Evolutionary conservation across 805 yeast species (phyloP).

Genomic region (Kodamaea jinghongensis): DNA sequence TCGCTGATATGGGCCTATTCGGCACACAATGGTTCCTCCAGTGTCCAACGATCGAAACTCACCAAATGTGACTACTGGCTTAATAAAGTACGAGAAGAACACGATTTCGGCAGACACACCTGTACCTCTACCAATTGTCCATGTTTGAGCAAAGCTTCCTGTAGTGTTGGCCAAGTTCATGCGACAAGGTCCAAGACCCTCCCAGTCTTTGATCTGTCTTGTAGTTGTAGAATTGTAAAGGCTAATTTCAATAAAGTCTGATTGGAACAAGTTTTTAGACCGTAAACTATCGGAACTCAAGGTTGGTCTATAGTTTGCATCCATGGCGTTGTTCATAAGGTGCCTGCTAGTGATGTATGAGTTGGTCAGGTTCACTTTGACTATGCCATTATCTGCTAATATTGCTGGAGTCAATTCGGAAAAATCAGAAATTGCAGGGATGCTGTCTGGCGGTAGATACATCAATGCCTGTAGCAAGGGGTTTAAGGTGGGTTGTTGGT

Average conservation of each 20-base stretch:
- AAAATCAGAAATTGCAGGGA: conserved; percentile 1
- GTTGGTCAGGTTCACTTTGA: conserved; percentile 1
- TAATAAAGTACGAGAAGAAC: background rate
- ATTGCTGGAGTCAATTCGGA: conserved; percentile 33
- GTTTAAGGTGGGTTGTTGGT: background rate
- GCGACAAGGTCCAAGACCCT: conserved; percentile 8
- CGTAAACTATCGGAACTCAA: background rate
- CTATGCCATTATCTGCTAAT: conserved; percentile 33
- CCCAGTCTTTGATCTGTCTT: conserved; percentile 5
- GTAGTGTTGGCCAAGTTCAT: conserved; percentile 7
- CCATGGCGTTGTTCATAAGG: conserved; percentile 4
- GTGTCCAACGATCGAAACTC: background rate
- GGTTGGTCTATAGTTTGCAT: conserved; percentile 1
- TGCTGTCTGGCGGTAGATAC: background rate
- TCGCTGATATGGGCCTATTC: conserved; percentile 7
- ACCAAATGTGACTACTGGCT: background rate
- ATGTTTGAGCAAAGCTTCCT: conserved; percentile 8
- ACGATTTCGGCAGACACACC: conserved; percentile 4
- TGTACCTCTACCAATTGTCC: conserved; percentile 3
- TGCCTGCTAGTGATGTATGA: conserved; percentile 7
- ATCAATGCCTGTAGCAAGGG: conserved; percentile 7
- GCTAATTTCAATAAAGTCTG: conserved; percentile 5
- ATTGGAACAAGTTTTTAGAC: background rate
- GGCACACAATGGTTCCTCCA: conserved; percentile 8
- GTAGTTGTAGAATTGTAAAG: background rate